Evolutionary conservation across 257 asterid genomes (phyloP).

Genomic region (Solanum pennellii): DNA sequence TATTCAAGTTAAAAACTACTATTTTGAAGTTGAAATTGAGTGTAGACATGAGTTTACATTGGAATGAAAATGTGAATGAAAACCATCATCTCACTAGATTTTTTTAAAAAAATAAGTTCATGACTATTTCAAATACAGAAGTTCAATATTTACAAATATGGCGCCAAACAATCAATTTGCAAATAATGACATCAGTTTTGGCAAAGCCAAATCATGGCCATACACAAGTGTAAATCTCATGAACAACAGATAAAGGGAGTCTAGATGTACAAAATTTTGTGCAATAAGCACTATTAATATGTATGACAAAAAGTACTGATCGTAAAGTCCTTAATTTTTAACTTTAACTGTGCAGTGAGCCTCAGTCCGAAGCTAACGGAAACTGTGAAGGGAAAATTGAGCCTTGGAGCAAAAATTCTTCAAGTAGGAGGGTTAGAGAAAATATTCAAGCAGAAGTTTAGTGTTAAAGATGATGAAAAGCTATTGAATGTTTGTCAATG

Average conservation of each 20-base stretch:
- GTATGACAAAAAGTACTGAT: neutral
- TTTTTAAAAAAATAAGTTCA: too few species aligned
- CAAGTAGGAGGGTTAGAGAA: neutral
- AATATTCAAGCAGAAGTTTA: too few species aligned
- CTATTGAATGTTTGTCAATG: neutral
- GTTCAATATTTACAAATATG: neutral
- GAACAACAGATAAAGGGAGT: neutral
- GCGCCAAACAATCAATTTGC: neutral
- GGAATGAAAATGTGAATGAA: too few species aligned
- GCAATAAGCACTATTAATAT: neutral
- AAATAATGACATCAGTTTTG: neutral
- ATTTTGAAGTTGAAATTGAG: neutral
- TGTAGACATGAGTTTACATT: too few species aligned
- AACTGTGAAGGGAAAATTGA: neutral
- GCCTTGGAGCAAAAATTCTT: neutral
- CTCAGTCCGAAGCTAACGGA: neutral
- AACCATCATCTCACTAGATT: neutral
- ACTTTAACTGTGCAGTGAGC: slow-evolving; percentile 11
- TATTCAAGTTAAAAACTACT: neutral
- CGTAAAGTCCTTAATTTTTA: neutral
- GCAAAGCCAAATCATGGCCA: neutral
- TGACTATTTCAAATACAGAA: neutral
- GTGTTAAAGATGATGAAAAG: neutral
- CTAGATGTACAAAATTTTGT: neutral
- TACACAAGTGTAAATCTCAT: neutral